Evolutionary conservation across 1,284 basidiomycete genomes (phyloP).

Genomic region (Malassezia brasiliensis): DNA sequence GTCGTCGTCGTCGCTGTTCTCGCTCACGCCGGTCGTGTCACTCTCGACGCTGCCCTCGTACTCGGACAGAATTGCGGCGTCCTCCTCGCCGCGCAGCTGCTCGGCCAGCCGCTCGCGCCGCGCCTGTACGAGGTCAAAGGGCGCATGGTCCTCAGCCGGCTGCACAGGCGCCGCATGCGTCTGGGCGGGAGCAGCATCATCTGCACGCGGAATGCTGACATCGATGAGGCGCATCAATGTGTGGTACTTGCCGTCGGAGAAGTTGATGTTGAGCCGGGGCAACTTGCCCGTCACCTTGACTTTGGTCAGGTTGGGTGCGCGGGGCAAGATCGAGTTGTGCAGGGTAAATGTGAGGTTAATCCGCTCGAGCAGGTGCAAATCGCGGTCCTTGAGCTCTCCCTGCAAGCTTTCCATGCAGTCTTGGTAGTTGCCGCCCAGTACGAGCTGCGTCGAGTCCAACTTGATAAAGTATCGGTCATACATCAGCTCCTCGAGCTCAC

Average conservation of each 20-base stretch:
- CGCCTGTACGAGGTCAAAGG: conserved; percentile 33
- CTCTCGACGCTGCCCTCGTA: conserved; percentile 21
- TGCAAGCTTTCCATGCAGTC: conserved; percentile 57
- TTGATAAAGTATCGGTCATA: conserved; percentile 84
- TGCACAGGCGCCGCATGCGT: background rate
- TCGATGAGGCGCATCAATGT: conserved; percentile 86
- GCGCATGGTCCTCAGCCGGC: background rate
- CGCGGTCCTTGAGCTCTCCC: conserved; percentile 56
- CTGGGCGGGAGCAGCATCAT: conserved; percentile 49
- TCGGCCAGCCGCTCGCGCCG: conserved; percentile 31
- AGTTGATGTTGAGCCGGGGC: conserved; percentile 78
- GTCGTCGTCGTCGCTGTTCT: conserved; percentile 34
- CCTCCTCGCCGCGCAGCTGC: conserved; percentile 34
- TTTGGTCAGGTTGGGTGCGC: conserved; percentile 70
- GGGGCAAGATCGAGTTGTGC: conserved; percentile 86
- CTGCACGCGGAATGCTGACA: conserved; percentile 62
- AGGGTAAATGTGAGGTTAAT: conserved; percentile 84
- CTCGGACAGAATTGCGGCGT: conserved; percentile 18
- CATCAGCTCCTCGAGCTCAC: conserved; percentile 81
- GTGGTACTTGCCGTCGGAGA: conserved; percentile 94
- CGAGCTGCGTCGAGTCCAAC: conserved; percentile 79
- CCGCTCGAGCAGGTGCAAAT: conserved; percentile 71
- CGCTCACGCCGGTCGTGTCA: background rate
- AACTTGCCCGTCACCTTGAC: conserved; percentile 88
- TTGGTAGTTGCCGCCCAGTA: conserved; percentile 76